Evolutionary conservation across 768 basidiomycete species (phyloP), one percentile per base, ranked within the genome.

Genomic region (Clitopilus hobsonii): DNA sequence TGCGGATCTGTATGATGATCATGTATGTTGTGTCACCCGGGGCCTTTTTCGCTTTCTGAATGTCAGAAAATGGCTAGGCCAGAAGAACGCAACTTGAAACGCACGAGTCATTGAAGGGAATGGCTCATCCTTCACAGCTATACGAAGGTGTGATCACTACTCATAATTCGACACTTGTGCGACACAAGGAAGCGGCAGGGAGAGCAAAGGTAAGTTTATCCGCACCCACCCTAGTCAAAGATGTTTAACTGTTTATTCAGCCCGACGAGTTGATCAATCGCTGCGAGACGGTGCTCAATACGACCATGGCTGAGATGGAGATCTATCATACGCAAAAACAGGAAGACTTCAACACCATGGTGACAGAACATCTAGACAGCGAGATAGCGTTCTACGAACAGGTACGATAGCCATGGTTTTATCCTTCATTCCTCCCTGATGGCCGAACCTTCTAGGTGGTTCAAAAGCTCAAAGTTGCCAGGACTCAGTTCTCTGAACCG

Each of bases 221-320:
- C 13, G 26, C 22, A 26, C 4, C 14, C 28, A 30, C n/a, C 52
- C 8, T 29, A 20, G n/a, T 49, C 58, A 6, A 23, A 29, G 18
- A 20, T 18, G 14, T 32, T n/a, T n/a, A n/a, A n/a, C n/a, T 22
- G 29, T 28, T 48, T n/a, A 54, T 14, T 27, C 63, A 88, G 85
- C 67, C 77, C 13, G 75, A 86, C 60, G 84, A 86, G 16, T 70
- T 86, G 58, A 83, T 84, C 1, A 77, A 82, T 2, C 82, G 92
- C 18, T 93, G 89, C 65, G 92, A 95, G 69, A 94, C 92, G 0
- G 89, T 93, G 6, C 72, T 95, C 24, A 94, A 94, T 66, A 85
- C 84, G 7, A 93, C 91, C 1, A 86, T 92, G 84, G 89, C 92
- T 0, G 91, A 94, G 72, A 84, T 94, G 76, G 88, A 90, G 50